Percentiles rank a stretch among this genome's conserved stretches.
Evolutionary conservation across 495 filamentous ascomycete species (phyloP).

Genomic region (Thozetella sp.): DNA sequence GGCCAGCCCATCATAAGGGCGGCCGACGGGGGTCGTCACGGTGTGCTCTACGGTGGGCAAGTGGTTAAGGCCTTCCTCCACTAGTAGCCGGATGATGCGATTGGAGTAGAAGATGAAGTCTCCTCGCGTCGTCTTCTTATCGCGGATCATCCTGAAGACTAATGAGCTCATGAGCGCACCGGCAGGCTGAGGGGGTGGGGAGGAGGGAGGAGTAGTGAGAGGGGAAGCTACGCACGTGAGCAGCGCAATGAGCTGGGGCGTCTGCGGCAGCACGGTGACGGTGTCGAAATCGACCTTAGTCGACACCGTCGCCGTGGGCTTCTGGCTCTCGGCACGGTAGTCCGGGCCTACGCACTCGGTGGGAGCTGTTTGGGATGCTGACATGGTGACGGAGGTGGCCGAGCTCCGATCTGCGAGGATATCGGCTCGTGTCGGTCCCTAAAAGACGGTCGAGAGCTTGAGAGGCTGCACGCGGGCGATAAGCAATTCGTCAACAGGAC

Average conservation of each 20-base stretch:
- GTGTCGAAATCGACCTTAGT: slow-evolving; percentile 80
- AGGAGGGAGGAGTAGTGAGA: slow-evolving; percentile 12
- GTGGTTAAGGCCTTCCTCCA: slow-evolving; percentile 97
- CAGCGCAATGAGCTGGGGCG: slow-evolving; percentile 93
- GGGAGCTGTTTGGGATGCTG: slow-evolving; percentile 44
- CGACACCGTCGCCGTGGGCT: slow-evolving; percentile 89
- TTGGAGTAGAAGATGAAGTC: slow-evolving; percentile 99
- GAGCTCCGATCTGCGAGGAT: background rate
- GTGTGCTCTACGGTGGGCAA: slow-evolving; percentile 86
- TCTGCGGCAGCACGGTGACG: slow-evolving; percentile 88
- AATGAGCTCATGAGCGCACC: slow-evolving; percentile 19
- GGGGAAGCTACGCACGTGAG: slow-evolving; percentile 75
- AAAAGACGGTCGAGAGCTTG: background rate
- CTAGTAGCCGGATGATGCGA: slow-evolving; percentile 95
- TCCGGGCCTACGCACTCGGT: slow-evolving; percentile 76
- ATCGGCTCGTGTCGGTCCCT: background rate
- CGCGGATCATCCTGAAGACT: slow-evolving; percentile 81
- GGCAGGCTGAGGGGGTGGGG: slow-evolving; percentile 8
- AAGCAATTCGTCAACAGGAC: no score
- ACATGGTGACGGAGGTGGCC: slow-evolving; percentile 3
- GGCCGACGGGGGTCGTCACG: slow-evolving; percentile 88
- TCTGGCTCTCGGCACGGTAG: slow-evolving; percentile 75
- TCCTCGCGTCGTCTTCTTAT: slow-evolving; percentile 82
- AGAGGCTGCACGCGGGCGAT: background rate
- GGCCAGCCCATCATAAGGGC: slow-evolving; percentile 85